Base-by-base conservation (phyloP, 2,329 filamentous ascomycete genomes). In the Pyricularia pennisetigena region DNA sequence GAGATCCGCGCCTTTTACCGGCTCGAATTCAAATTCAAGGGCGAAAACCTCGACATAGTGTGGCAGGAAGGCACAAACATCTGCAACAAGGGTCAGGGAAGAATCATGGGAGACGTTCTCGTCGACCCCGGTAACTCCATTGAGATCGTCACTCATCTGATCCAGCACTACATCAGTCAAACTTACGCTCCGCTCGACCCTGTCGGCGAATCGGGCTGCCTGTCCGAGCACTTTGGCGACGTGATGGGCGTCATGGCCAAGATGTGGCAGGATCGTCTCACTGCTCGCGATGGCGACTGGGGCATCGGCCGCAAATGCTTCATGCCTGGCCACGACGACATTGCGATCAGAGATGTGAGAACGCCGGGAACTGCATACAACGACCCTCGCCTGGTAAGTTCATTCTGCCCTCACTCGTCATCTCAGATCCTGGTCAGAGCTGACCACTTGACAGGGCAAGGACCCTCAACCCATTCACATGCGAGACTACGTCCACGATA, bases 221-320 rank as follows among this genome's bases (percentile, higher is more conserved):
- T 87, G 57, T 87, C 87, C 69, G 85, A 87, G 74, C 82, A 84
- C 70, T 71, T 86, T 35, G 82, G 84, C 0, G 85, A 87, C 71
- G 82, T 82, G 1, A 86, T 86, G 71, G 85, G 83, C 69, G 81
- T 83, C 74, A 86, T 87, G 82, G 76, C 84, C 69, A 85, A 86
- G 77, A 85, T 87, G 74, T 80, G 79, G 71, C 78, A 79, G 9
- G 77, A 84, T 67, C 70, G 83, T 26, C 79, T 82, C 71, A 79
- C 76, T 10, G 77, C 82, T 0, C 77, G 77, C 4, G 75, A 79
- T 9, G 82, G 83, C 2, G 82, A 86, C 73, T 86, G 84, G 84
- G 76, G 86, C 3, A 81, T 86, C 65, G 84, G 83, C 35, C 82
- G 86, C 73, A 80, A 80, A 35, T 83, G 82, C 64, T 81, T 86